Conservation (phyloP, 2,329 filamentous ascomycete species). For the Myriosclerotinia scirpicola region DNA sequence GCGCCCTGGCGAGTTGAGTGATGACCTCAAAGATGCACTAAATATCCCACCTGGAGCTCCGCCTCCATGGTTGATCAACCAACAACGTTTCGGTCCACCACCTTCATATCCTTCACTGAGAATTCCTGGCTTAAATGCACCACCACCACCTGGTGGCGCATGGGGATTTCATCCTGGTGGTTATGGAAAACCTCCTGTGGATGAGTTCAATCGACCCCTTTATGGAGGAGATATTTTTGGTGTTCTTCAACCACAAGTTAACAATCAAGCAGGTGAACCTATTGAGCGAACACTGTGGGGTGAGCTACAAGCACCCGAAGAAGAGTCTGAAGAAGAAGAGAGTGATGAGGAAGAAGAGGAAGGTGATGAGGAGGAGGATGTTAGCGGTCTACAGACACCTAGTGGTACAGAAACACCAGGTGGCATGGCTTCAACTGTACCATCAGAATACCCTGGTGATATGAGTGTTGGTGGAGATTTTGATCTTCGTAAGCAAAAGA, state of each 20-base stretch:
- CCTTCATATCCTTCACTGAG: slow-evolving; percentile 95
- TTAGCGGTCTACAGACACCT: slow-evolving; percentile 69
- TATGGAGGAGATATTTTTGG: slow-evolving; percentile 97
- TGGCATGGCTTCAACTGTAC: slow-evolving; percentile 76
- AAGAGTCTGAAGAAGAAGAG: slow-evolving; percentile 66
- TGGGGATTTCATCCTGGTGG: slow-evolving; percentile 97
- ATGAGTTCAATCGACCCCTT: slow-evolving; percentile 86
- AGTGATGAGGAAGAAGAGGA: slow-evolving; percentile 70
- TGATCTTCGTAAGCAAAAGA: slow-evolving; percentile 82
- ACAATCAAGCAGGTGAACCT: slow-evolving; percentile 68
- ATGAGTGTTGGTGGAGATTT: slow-evolving; percentile 83
- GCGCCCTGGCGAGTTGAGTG: slow-evolving; percentile 84
- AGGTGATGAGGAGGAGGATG: slow-evolving; percentile 60
- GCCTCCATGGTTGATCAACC: slow-evolving; percentile 95
- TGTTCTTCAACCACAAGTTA: slow-evolving; percentile 62
- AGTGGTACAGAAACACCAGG: slow-evolving; percentile 78
- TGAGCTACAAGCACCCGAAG: slow-evolving; percentile 77
- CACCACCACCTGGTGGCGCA: slow-evolving; percentile 80
- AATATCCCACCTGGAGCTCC: slow-evolving; percentile 92
- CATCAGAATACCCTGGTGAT: slow-evolving; percentile 73
- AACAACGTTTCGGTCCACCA: slow-evolving; percentile 89
- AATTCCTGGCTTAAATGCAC: slow-evolving; percentile 90
- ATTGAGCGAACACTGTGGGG: slow-evolving; percentile 91
- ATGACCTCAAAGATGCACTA: slow-evolving; percentile 86
- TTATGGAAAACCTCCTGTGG: slow-evolving; percentile 92